These are phyloP conservation scores for Gonapodya prolifera DNA, from an alignment of 192 early-diverging fungal species.

Conservation along the genomic window DNA sequence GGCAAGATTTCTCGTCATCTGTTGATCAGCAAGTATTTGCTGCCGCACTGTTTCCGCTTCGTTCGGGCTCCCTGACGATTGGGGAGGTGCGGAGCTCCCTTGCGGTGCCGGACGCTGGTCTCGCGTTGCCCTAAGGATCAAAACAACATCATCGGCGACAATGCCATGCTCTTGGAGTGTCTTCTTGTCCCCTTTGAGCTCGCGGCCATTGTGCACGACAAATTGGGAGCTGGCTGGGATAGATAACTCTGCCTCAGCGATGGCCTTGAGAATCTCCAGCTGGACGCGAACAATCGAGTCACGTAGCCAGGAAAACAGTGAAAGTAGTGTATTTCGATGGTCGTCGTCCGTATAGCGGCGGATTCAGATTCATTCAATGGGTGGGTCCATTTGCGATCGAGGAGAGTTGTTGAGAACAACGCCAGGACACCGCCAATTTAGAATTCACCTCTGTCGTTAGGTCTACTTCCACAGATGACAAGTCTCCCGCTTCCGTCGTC, in stretches of 20 bases:
- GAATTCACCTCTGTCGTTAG: neutral
- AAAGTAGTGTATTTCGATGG: no score
- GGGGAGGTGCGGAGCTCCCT: constrained; percentile 8
- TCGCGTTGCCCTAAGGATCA: constrained; percentile 28
- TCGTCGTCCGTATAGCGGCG: no score
- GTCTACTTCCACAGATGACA: neutral
- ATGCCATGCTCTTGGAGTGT: constrained; percentile 56
- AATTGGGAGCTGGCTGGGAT: constrained; percentile 49
- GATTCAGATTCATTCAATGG: no score
- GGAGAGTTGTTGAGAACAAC: neutral
- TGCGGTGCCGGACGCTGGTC: neutral
- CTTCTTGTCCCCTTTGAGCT: constrained; percentile 42
- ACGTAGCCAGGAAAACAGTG: neutral
- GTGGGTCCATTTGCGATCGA: neutral
- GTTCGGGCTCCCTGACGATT: constrained; percentile 17
- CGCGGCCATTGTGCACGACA: constrained; percentile 51
- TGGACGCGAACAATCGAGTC: neutral
- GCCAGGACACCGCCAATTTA: neutral
- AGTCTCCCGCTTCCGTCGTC: neutral
- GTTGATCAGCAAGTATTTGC: constrained; percentile 44
- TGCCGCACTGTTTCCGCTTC: constrained; percentile 41
- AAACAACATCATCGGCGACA: constrained; percentile 57
- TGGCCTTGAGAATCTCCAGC: neutral
- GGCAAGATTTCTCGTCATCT: constrained; percentile 40
- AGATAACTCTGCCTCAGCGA: constrained; percentile 31